These are phyloP conservation scores for Rhizopogon sp. DNA, from an alignment of 768 basidiomycete genomes.

Conservation along the genomic window DNA sequence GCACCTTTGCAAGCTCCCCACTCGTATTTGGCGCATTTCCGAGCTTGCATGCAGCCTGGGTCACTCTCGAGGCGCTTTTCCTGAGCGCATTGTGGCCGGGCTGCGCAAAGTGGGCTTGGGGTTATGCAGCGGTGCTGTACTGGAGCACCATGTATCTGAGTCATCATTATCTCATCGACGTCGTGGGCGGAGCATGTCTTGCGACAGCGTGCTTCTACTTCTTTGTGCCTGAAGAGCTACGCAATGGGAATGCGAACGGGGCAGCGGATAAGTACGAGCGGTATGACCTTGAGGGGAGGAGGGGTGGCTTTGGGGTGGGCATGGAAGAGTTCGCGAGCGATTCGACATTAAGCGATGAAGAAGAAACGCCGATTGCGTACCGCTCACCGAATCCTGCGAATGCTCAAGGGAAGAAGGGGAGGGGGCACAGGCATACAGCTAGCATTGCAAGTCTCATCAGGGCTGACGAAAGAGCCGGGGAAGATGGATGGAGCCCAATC, in stretches of 20 bases:
- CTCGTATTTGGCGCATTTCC: conserved; percentile 98
- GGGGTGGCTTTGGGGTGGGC: conserved; percentile 20
- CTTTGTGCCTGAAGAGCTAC: conserved; percentile 79
- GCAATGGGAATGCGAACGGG: conserved; percentile 43
- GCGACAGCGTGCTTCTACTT: conserved; percentile 85
- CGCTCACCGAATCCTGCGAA: conserved; percentile 49
- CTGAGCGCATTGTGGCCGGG: conserved; percentile 92
- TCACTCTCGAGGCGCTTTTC: conserved; percentile 91
- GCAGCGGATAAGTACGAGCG: conserved; percentile 59
- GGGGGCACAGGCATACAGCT: conserved; percentile 72
- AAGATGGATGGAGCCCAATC: conserved; percentile 79
- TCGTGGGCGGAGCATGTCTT: conserved; percentile 90
- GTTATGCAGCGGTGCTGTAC: conserved; percentile 81
- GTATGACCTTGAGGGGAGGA: conserved; percentile 64
- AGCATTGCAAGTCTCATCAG: conserved; percentile 81
- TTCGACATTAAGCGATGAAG: conserved; percentile 57
- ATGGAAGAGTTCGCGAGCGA: conserved; percentile 28
- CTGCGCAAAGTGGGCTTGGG: conserved; percentile 64
- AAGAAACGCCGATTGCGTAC: conserved; percentile 65
- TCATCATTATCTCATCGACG: conserved; percentile 98
- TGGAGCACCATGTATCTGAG: conserved; percentile 99
- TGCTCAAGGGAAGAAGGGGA: conserved; percentile 21
- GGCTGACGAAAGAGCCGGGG: conserved; percentile 59
- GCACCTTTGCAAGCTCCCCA: conserved; percentile 80
- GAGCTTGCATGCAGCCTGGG: conserved; percentile 84